Evolutionary conservation across 2,329 filamentous ascomycete genomes (phyloP), one percentile per base, ranked within the genome.

Genomic region (Coniella lustricola): DNA sequence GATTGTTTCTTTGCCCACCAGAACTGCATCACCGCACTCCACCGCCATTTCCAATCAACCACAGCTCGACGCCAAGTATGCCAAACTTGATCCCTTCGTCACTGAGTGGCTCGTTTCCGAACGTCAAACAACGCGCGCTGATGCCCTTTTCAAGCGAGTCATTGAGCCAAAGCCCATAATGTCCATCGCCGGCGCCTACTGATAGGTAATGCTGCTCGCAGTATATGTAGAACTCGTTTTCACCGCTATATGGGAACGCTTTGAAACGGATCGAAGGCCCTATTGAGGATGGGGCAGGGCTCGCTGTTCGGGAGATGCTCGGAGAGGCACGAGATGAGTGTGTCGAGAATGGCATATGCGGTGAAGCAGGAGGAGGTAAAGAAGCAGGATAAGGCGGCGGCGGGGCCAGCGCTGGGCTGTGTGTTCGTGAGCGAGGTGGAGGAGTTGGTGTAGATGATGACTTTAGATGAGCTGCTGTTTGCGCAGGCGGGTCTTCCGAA

Each of bases 181-280:
- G 86, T 1, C 93, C 91, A 57, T 95, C 90, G 37, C 76, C 88
- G 48, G 89, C 91, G 10, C 93, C 93, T 17, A 97, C 76, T 60
- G 87, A 93, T 13, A 98, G 67, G 63, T 87, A 97, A 20, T 83
- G 79, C 3, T 81, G 74, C 67, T 97, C 90, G 67, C 91, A 97
- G 60, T 94, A 86, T 57, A 97, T 93, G 72, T 91, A 89, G 64
- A 95, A 98, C 66, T 97, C 93, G 64, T 98, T 97, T 35, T 95
- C 79, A 4, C 93, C 93, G 49, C 87, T 94, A 62, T 96, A 97
- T 0, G 91, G 90, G 60, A 97, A 98, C 0, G 91, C 91, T 68
- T 95, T 96, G 76, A 98, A 98, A 17, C 93, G 82, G 57, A 97
- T 88, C 21, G 82, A 77, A 53, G 91, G 87, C 4, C 82, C 79